Percentiles rank a stretch among this genome's conserved stretches.
phyloP scores from a whole-genome alignment of 2,329 filamentous ascomycete genomes.

The Hirsutella rhossiliensis region DNA sequence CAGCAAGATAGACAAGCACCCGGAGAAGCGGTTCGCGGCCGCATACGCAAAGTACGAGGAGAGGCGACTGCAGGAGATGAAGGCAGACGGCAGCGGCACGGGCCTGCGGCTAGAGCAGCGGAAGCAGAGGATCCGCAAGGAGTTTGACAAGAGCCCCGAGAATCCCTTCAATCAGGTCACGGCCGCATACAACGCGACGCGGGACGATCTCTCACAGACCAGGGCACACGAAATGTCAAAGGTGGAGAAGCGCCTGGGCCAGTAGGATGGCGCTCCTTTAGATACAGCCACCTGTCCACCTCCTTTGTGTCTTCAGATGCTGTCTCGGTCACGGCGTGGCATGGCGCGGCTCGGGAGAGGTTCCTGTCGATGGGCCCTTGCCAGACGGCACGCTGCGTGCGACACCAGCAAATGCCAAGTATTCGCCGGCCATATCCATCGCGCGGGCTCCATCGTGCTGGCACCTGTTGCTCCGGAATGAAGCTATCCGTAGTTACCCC shows the following conservation, averaged over 20 bases:
- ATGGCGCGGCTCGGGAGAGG: no score
- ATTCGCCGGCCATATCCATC: no score
- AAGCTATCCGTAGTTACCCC: no score
- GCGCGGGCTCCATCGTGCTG: no score
- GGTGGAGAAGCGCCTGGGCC: conserved; percentile 58
- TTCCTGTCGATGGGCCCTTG: no score
- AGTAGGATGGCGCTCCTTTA: no score
- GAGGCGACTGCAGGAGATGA: conserved; percentile 71
- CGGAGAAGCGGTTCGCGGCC: conserved; percentile 77
- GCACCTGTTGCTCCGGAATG: no score
- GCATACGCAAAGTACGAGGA: conserved; percentile 78
- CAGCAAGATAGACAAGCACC: conserved; percentile 74
- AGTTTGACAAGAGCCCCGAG: conserved; percentile 89
- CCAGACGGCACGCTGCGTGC: no score
- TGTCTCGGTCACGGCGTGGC: no score
- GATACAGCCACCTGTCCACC: no score
- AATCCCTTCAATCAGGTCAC: conserved; percentile 89
- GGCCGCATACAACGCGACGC: conserved; percentile 63
- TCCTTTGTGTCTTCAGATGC: no score
- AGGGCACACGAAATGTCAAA: conserved; percentile 56
- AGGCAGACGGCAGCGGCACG: conserved; percentile 58
- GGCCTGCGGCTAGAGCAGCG: conserved; percentile 75
- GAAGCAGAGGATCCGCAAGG: conserved; percentile 72
- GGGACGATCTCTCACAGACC: conserved; percentile 61
- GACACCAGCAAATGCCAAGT: no score